Base-by-base conservation (phyloP, 1,139 yeast species). In the Kurtzmaniella natalensis region DNA sequence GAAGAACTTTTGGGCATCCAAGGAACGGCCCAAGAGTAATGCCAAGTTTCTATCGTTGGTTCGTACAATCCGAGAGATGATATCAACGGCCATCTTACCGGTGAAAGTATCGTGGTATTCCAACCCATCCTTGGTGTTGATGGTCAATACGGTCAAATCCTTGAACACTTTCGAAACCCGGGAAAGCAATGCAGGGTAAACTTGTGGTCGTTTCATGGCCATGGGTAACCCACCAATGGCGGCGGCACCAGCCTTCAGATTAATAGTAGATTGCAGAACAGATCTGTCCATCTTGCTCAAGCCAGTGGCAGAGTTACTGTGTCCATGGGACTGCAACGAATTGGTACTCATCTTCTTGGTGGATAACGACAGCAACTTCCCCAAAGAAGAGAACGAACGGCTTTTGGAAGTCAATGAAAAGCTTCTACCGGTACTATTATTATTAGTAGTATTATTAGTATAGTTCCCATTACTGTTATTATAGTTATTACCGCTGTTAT, bases 51-150 rank as follows among this genome's bases (percentile, higher is more conserved):
- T 71, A 56, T 92, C 98, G 11, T 88, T 84, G 3, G 96, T 89
- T 45, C 94, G 71, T 37, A 92, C 81, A 38, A 92, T 82, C 36
- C 83, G 72, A 40, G 95, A 82, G 38, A 92, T 79, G 18, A 83
- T 74, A 57, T 88, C 96, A 30, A 92, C 95, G 0, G 97, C 96
- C 62, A 86, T 94, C 24, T 86, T 73, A 15, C 99, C 99, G 0
- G 96, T 84, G 53, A 94, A 94, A 0, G 97, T 83, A 52, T 89
- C 95, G 53, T 94, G 86, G 59, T 89, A 89, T 42, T 92, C 86
- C 47, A 92, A 72, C n/a, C 96, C 97, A 60, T 89, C 94, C 52
- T 92, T 92, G 50, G 84, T 82, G 46, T 86, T 79, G 41, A 88
- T 88, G 2, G 92, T 83, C 19, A 86, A 57, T 18, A 76, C 74